Conservation (phyloP, 192 early-diverging fungal genomes). For the Dissophora globulifera region DNA sequence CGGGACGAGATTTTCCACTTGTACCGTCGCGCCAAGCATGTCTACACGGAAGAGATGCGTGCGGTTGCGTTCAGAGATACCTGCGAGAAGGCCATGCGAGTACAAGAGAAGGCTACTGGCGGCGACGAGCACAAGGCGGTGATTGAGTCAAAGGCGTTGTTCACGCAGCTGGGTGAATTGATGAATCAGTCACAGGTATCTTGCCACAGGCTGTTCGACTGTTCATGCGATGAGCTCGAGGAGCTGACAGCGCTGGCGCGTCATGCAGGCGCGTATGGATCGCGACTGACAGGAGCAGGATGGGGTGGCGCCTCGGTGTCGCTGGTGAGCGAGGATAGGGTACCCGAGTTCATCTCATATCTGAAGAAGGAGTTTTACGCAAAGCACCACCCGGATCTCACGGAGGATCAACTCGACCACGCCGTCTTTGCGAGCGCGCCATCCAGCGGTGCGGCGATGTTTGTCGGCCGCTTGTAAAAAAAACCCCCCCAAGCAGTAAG, state of each 20-base stretch:
- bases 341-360: constrained; percentile 67
- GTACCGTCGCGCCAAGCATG: constrained; percentile 84
- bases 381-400: constrained; percentile 62
- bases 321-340: constrained; percentile 59
- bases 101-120: too few species aligned
- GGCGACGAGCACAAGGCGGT: constrained; percentile 39
- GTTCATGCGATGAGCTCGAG: constrained; percentile 86
- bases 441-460: constrained; percentile 60
- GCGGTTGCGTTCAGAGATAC: constrained; percentile 77
- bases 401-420: constrained; percentile 58
- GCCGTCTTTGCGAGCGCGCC: constrained; percentile 65
- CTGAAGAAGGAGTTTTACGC: constrained; percentile 76
- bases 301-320: constrained; percentile 74
- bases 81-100: constrained; percentile 59
- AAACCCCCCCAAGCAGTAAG: too few species aligned
- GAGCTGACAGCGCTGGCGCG: constrained; percentile 74
- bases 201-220: constrained; percentile 86
- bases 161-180: constrained; percentile 74
- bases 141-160: too few species aligned
- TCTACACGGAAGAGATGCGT: constrained; percentile 81
- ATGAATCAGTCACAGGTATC: constrained; percentile 91
- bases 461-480: constrained; percentile 39
- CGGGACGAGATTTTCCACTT: constrained; percentile 76
- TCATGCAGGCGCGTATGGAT: constrained; percentile 78
- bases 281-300: constrained; percentile 92